A percentile compares a stretch with the other conserved stretches of the same genome.
Evolutionary conservation across 352 stramenopile species (phyloP).

Genomic region (Phytophthora ramorum): DNA sequence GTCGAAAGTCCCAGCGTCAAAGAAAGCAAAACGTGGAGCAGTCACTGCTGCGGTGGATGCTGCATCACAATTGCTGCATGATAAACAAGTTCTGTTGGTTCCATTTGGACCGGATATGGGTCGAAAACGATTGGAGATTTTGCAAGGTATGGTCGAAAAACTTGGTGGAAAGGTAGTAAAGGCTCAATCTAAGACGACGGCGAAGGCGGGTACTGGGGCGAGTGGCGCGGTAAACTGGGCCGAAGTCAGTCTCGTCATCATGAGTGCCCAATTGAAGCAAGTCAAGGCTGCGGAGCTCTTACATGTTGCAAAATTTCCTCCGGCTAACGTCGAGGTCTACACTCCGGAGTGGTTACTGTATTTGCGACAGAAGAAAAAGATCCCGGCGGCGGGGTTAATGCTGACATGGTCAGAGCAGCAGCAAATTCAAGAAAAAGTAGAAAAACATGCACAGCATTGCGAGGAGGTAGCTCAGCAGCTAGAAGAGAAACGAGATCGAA

Average conservation of each 20-base stretch:
- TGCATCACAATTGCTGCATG: slow-evolving; percentile 35
- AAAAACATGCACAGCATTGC: slow-evolving; percentile 36
- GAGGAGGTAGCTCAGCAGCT: slow-evolving; percentile 30
- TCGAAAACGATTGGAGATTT: slow-evolving; percentile 69
- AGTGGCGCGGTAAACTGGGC: slow-evolving; percentile 43
- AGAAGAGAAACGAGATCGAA: slow-evolving; percentile 14
- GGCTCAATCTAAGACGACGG: slow-evolving; percentile 4
- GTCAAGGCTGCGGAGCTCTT: slow-evolving; percentile 44
- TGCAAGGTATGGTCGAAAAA: slow-evolving; percentile 60
- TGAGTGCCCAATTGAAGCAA: slow-evolving; percentile 50
- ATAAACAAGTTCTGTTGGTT: slow-evolving; percentile 55
- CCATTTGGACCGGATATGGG: slow-evolving; percentile 70
- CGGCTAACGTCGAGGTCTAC: slow-evolving; percentile 41
- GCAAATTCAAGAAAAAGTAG: slow-evolving; percentile 34
- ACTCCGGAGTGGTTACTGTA: slow-evolving; percentile 76
- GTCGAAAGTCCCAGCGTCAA: slow-evolving; percentile 29
- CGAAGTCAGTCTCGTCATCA: slow-evolving; percentile 53
- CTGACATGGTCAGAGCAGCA: slow-evolving; percentile 56
- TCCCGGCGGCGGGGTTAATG: slow-evolving; percentile 30
- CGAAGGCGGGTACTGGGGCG: slow-evolving; percentile 9
- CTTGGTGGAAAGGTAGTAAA: slow-evolving; percentile 55
- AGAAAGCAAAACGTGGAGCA: slow-evolving; percentile 30
- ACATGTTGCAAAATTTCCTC: slow-evolving; percentile 40
- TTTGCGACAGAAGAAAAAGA: slow-evolving; percentile 50
- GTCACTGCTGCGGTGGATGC: slow-evolving; percentile 5